Base-by-base conservation (phyloP, 2,329 filamentous ascomycete species). In the Plectosphaerella cucumerina region DNA sequence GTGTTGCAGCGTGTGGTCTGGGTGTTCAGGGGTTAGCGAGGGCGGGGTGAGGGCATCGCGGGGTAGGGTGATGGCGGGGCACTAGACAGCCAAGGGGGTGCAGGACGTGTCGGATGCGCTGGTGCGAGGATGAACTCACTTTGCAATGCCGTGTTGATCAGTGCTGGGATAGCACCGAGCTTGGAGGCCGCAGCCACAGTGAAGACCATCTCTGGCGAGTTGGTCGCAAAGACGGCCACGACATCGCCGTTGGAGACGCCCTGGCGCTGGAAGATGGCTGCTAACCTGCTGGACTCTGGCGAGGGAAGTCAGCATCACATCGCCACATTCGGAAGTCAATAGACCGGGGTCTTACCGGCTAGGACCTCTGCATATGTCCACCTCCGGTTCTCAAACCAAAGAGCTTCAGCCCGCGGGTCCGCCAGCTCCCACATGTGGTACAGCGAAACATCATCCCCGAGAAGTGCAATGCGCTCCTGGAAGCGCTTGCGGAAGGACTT, bases 201-300 rank as follows among this genome's bases (percentile, higher is more conserved):
- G 17, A 47, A 47, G 18, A 47, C 44, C 44, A 47, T 47, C 18
- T 47, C 44, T 17, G 44, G 44, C 6, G 44, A 47, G 17, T 47
- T 47, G 31, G 44, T 47, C 26, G 44, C 31, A 22, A 35, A 47
- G 3, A 47, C 44, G 12, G 26, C 44, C 3, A 47, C 18, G 26
- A 47, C 44, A 35, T 47, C 44, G 4, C 44, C 44, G 10, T 47
- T 47, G 10, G 44, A 47, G 4, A 47, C 31, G 11, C 44, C 44
- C 20, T 35, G 44, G 9, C 11, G 17, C 15, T 34, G 26, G 18
- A 47, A 47, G 10, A 47, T 34, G 12, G 15, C 18, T 9, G 44
- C 44, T n/a, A 47, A 21, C 10, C 21, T 47, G 44, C 44, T 47
- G 4, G 44, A n/a, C 44, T 47, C 44, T 47, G n/a, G n/a, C 15